phyloP scores from a whole-genome alignment of 2,329 filamentous ascomycete genomes.

The Zymoseptoria ardabiliae region DNA sequence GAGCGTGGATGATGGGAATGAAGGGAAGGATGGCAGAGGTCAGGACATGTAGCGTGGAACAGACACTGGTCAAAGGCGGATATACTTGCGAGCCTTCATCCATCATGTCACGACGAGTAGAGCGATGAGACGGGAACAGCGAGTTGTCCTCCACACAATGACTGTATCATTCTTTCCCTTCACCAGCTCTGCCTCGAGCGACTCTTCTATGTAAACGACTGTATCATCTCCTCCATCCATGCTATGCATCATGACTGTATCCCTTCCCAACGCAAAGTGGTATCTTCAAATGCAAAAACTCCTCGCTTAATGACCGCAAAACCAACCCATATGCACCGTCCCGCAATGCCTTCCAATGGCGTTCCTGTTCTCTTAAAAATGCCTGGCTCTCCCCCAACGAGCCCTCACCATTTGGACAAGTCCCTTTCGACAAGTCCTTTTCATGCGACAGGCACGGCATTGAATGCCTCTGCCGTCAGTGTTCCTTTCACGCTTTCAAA shows the following conservation, averaged over 20 bases:
- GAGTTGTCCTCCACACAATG: not conserved
- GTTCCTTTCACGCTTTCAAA: constrained; percentile 66
- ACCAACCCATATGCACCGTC: not conserved
- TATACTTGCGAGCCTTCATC: not conserved
- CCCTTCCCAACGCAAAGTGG: not conserved
- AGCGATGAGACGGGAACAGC: not conserved
- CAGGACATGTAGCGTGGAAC: not conserved
- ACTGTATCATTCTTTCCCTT: not conserved
- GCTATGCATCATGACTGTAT: not conserved
- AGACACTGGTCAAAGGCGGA: not conserved
- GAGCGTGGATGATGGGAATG: not conserved
- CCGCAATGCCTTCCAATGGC: not conserved
- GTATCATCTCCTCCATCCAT: not conserved
- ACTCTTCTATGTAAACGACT: not conserved
- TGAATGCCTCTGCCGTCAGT: constrained; percentile 37
- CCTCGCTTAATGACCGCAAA: not conserved
- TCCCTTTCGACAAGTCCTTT: not conserved
- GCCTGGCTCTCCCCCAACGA: not conserved
- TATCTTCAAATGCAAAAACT: not conserved
- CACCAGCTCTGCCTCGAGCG: not conserved
- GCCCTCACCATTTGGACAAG: not conserved
- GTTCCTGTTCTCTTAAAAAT: not conserved
- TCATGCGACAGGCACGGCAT: constrained; percentile 10
- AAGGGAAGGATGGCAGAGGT: not conserved
- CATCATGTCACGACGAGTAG: no score